Evolutionary conservation across 306 rosid genomes (phyloP).

Genomic region (Ammopiptanthus mongolicus): DNA sequence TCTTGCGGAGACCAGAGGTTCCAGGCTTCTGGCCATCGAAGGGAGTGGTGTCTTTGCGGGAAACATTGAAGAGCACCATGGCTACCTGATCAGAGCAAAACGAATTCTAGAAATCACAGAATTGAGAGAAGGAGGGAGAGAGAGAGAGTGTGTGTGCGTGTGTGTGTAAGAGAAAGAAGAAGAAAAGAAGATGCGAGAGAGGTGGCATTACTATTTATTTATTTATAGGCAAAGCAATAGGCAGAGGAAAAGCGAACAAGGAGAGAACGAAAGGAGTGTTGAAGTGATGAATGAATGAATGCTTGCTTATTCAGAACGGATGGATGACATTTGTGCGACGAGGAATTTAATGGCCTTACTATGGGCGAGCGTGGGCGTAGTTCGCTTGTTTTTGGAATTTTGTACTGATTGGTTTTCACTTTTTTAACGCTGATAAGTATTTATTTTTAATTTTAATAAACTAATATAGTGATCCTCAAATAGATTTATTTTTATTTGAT

Average conservation of each 20-base stretch:
- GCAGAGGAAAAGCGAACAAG: not conserved
- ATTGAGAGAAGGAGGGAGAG: not conserved
- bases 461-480: too few relatives aligned
- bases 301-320: not conserved
- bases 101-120: slow-evolving; percentile 15
- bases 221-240: not conserved
- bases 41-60: slow-evolving; percentile 56
- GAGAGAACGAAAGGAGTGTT: slow-evolving; percentile 21
- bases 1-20: slow-evolving; percentile 99
- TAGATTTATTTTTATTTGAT: too few relatives aligned
- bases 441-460: too few relatives aligned
- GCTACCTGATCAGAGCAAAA: slow-evolving; percentile 2
- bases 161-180: not conserved
- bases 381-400: not conserved
- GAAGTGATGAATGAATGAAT: not conserved
- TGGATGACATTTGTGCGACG: slow-evolving; percentile 28
- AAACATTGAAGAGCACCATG: slow-evolving; percentile 66
- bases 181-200: slow-evolving; percentile 7
- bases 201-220: not conserved
- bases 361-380: too few relatives aligned
- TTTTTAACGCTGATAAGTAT: not conserved
- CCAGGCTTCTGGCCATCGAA: slow-evolving; percentile 99
- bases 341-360: not conserved
- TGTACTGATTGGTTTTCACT: not conserved
- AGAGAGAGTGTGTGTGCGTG: not conserved